Percentiles rank a stretch among this genome's conserved stretches.
Evolutionary conservation across 2,329 filamentous ascomycete genomes (phyloP).

Genomic region (Calonectria pseudoreteaudii): DNA sequence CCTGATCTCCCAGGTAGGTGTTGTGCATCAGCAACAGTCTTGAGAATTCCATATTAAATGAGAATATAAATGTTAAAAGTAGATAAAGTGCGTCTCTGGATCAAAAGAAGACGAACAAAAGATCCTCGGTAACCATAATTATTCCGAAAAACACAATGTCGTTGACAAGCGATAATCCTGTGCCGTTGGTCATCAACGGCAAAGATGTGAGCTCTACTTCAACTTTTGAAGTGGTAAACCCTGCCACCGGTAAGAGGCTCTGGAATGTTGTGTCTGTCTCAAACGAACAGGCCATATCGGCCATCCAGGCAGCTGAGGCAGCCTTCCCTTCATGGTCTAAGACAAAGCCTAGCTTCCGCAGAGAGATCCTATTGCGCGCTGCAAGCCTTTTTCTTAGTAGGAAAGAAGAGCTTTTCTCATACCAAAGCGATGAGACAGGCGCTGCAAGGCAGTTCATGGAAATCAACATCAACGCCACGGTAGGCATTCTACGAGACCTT

Average conservation of each 20-base stretch:
- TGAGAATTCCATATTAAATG: not conserved
- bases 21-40: not conserved
- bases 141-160: not conserved
- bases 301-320: slow-evolving; percentile 63
- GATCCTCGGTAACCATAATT: not conserved
- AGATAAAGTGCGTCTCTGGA: not conserved
- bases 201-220: slow-evolving; percentile 56
- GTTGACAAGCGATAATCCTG: slow-evolving; percentile 1
- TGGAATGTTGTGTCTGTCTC: slow-evolving; percentile 66
- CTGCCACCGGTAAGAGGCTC: slow-evolving; percentile 62
- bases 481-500: slow-evolving; percentile 52
- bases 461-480: slow-evolving; percentile 50
- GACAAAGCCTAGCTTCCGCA: slow-evolving; percentile 69
- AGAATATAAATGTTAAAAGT: not conserved
- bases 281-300: slow-evolving; percentile 63
- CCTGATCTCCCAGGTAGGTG: not conserved
- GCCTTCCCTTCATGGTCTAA: slow-evolving; percentile 77
- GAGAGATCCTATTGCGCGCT: slow-evolving; percentile 76
- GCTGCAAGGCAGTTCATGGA: slow-evolving; percentile 50
- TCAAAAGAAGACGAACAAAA: not conserved
- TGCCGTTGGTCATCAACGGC: slow-evolving; percentile 56
- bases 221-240: slow-evolving; percentile 67
- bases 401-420: slow-evolving; percentile 68
- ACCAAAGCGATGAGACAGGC: slow-evolving; percentile 65
- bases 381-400: slow-evolving; percentile 71